Evolutionary conservation across 441 rosid genomes (phyloP).

Genomic region (Bruguiera hainesii): DNA sequence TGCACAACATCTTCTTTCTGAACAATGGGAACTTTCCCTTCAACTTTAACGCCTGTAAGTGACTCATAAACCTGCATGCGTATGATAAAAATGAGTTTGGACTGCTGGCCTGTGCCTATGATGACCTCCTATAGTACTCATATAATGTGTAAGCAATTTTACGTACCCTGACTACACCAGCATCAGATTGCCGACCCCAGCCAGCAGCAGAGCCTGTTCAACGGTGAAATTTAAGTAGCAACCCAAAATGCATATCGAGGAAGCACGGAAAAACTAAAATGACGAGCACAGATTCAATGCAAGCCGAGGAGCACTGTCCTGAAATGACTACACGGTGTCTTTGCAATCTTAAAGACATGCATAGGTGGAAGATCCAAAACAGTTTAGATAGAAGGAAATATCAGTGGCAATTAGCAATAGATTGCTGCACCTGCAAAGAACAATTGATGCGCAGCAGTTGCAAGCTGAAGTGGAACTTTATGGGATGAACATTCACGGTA

Average conservation of each 20-base stretch:
- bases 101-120: constrained; percentile 1
- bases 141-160: neutral
- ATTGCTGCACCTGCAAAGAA: constrained; percentile 69
- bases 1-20: constrained; percentile 61
- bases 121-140: neutral
- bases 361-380: neutral
- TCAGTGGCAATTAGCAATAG: neutral
- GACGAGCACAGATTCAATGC: neutral
- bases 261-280: neutral
- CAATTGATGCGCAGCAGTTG: constrained; percentile 79
- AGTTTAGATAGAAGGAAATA: neutral
- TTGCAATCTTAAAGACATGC: no score
- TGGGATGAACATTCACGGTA: constrained; percentile 67
- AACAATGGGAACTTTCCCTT: constrained; percentile 74
- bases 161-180: constrained; percentile 90
- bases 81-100: constrained; percentile 11
- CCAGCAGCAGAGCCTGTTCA: constrained; percentile 93
- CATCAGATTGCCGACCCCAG: constrained; percentile 93
- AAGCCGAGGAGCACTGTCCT: no score
- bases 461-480: constrained; percentile 82
- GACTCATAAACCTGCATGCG: constrained; percentile 74
- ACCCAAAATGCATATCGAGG: constrained; percentile 3
- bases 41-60: constrained; percentile 80
- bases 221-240: constrained; percentile 18
- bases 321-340: no score